Percentiles rank a stretch among this genome's conserved stretches.
These are phyloP conservation scores for Bonia amplexicaulis DNA, from an alignment of 176 grass and related monocot species.

Conservation along the genomic window DNA sequence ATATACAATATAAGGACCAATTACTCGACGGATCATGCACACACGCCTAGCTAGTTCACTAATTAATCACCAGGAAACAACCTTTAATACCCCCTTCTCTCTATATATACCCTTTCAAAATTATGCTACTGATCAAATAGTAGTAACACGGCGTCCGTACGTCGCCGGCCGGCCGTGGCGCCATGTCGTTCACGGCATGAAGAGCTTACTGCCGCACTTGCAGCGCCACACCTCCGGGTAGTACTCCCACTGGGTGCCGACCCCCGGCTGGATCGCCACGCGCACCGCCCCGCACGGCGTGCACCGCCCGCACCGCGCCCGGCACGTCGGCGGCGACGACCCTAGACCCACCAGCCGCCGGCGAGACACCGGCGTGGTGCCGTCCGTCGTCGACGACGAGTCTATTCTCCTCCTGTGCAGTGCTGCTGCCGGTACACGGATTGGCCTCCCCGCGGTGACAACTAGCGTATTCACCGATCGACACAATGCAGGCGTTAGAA, in stretches of 20 bases:
- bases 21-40: neutral
- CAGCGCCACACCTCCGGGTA: slow-evolving; percentile 95
- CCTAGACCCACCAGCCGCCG: slow-evolving; percentile 37
- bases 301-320: slow-evolving; percentile 56
- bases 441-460: neutral
- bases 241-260: slow-evolving; percentile 57
- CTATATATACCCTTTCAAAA: slow-evolving; percentile 1
- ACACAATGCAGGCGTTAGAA: neutral
- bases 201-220: slow-evolving; percentile 72
- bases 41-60: neutral
- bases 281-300: slow-evolving; percentile 47
- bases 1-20: slow-evolving; percentile 19
- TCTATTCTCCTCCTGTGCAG: slow-evolving; percentile 3
- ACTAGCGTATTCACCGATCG: neutral
- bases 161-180: neutral
- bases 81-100: neutral
- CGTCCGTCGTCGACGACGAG: neutral
- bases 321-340: slow-evolving; percentile 65
- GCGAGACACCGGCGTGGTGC: neutral
- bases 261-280: slow-evolving; percentile 63
- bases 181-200: slow-evolving; percentile 49
- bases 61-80: neutral
- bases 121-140: neutral
- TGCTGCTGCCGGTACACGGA: neutral
- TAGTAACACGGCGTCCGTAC: neutral